phyloP scores from a whole-genome alignment of 2,329 filamentous ascomycete genomes.

The Curvularia sp. region DNA sequence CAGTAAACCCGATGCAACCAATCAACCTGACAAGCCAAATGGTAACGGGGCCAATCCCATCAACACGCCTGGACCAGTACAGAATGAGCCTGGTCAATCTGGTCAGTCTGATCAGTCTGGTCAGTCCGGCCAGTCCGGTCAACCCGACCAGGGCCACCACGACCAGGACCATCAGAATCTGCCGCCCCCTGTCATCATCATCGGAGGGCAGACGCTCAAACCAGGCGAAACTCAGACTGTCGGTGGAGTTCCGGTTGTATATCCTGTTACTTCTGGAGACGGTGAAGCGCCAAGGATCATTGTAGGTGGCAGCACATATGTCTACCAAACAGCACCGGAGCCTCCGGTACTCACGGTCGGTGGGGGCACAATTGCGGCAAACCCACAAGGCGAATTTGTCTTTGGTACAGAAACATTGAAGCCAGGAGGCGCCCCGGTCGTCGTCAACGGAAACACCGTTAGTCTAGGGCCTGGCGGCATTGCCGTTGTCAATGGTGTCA shows the following conservation, averaged over 20 bases:
- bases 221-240: slow-evolving; percentile 41
- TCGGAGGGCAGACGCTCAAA: slow-evolving; percentile 39
- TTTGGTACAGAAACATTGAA: slow-evolving; percentile 40
- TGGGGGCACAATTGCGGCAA: slow-evolving; percentile 38
- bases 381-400: slow-evolving; percentile 42
- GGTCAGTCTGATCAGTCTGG: no score
- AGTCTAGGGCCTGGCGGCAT: slow-evolving; percentile 48
- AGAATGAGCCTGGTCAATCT: background rate
- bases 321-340: slow-evolving; percentile 26
- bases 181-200: slow-evolving; percentile 27
- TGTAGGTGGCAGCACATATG: slow-evolving; percentile 39
- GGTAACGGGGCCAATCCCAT: no score
- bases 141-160: slow-evolving; percentile 1
- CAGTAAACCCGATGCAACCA: background rate
- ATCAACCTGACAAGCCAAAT: slow-evolving; percentile 6
- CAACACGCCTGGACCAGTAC: slow-evolving; percentile 24
- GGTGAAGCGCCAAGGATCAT: slow-evolving; percentile 35
- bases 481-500: slow-evolving; percentile 48
- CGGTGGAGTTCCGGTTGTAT: slow-evolving; percentile 41
- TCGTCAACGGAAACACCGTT: slow-evolving; percentile 46
- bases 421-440: slow-evolving; percentile 42
- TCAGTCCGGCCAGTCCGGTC: background rate
- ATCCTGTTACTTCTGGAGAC: slow-evolving; percentile 33
- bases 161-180: slow-evolving; percentile 7
- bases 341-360: slow-evolving; percentile 38